A percentile compares a stretch with the other conserved stretches of the same genome.
Evolutionary conservation across 352 stramenopile species (phyloP).

Genomic region (Pythium sukuiense): DNA sequence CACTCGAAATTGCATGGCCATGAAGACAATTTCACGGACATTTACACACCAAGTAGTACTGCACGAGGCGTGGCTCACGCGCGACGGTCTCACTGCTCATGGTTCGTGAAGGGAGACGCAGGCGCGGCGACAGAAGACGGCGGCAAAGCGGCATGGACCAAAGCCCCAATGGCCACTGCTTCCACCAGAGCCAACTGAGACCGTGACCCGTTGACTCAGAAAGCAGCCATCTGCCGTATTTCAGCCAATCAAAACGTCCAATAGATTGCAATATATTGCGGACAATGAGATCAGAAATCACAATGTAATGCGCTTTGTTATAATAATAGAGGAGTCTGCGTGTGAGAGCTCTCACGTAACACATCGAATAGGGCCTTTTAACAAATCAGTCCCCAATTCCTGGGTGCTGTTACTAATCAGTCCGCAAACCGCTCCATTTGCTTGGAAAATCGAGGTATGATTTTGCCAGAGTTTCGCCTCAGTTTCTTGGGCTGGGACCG

Average conservation of each 20-base stretch:
- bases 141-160: conserved; percentile 1
- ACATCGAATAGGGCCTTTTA: too few species aligned
- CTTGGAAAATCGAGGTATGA: too few species aligned
- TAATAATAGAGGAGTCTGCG: too few species aligned
- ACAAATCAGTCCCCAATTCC: too few species aligned
- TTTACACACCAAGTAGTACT: conserved; percentile 64
- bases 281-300: not conserved
- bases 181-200: not conserved
- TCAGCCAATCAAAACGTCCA: conserved; percentile 9
- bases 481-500: too few species aligned
- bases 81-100: conserved; percentile 10
- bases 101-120: not conserved
- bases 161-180: conserved; percentile 4
- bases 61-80: conserved; percentile 38
- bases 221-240: conserved; percentile 3
- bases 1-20: not conserved
- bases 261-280: not conserved
- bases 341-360: too few species aligned
- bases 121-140: conserved; percentile 1
- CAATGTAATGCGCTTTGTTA: too few species aligned
- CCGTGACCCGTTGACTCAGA: not conserved
- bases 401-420: too few species aligned
- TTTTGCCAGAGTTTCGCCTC: too few species aligned
- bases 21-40: not conserved
- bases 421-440: too few species aligned